These are phyloP conservation scores for Thuidium tamariscinum DNA, from an alignment of 225 moss, liverwort and hornwort species.

Conservation along the genomic window DNA sequence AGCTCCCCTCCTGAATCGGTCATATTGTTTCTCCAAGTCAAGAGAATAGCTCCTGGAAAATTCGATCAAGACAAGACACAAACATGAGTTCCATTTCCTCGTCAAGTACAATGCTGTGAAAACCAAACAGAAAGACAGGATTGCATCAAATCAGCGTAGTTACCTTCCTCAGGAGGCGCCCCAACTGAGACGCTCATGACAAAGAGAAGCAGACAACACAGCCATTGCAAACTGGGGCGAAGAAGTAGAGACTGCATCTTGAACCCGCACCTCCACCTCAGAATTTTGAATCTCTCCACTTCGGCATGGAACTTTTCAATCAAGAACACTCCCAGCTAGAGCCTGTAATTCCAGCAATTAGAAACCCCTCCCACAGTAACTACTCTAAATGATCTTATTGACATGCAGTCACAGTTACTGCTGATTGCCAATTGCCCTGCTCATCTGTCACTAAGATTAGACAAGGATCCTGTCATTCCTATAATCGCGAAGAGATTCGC, in stretches of 20 bases:
- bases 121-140: not conserved
- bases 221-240: not conserved
- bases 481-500: not conserved
- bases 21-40: not conserved
- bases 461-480: not conserved
- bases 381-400: too few species aligned
- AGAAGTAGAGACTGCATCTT: not conserved
- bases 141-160: not conserved
- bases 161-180: not conserved
- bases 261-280: not conserved
- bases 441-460: too few species aligned
- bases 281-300: not conserved
- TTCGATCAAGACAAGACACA: not conserved
- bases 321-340: not conserved
- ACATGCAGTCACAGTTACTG: not conserved
- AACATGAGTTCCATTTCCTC: not conserved
- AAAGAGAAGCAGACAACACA: not conserved
- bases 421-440: not conserved
- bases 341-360: not conserved
- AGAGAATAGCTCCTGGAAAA: not conserved
- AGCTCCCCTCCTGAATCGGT: not conserved
- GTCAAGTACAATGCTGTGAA: not conserved
- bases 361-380: not conserved
- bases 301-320: not conserved
- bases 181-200: not conserved